Percentiles rank a stretch among this genome's conserved stretches.
These are phyloP conservation scores for Madurella fahalii DNA, from an alignment of 2,329 filamentous ascomycete genomes.

Conservation along the genomic window DNA sequence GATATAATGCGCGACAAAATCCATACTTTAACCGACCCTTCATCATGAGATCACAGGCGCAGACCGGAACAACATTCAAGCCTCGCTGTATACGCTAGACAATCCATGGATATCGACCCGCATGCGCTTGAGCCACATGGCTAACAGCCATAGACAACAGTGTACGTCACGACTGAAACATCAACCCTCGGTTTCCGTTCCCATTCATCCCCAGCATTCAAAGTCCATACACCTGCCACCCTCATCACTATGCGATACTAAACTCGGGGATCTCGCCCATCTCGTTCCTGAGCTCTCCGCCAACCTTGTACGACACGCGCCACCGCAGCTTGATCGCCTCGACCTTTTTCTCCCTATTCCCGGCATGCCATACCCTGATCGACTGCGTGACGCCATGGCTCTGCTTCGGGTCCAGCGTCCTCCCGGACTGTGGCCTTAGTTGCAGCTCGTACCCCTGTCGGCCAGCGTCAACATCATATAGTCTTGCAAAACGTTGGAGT, in stretches of 20 bases:
- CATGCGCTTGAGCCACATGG: neutral
- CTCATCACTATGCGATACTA: constrained; percentile 57
- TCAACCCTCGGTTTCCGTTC: too few species aligned
- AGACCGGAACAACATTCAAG: neutral
- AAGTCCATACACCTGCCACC: neutral
- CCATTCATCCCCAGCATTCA: neutral
- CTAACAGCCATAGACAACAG: neutral
- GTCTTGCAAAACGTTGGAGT: neutral
- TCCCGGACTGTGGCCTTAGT: constrained; percentile 80
- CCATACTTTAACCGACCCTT: too few species aligned
- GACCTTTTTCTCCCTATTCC: constrained; percentile 64
- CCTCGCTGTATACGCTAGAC: neutral
- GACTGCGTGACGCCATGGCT: constrained; percentile 73
- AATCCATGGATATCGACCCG: neutral
- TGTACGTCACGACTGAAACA: neutral
- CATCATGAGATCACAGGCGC: neutral
- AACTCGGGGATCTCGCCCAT: constrained; percentile 81
- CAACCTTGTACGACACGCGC: constrained; percentile 76
- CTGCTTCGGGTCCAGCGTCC: constrained; percentile 68
- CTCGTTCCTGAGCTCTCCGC: constrained; percentile 64
- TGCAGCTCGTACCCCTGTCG: constrained; percentile 73
- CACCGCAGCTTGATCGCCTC: constrained; percentile 83
- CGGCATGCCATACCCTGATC: constrained; percentile 70
- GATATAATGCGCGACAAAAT: too few species aligned
- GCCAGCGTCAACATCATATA: constrained; percentile 3